These are phyloP conservation scores for Parsonsia alboflavescens DNA, from an alignment of 257 asterid species.

Conservation along the genomic window DNA sequence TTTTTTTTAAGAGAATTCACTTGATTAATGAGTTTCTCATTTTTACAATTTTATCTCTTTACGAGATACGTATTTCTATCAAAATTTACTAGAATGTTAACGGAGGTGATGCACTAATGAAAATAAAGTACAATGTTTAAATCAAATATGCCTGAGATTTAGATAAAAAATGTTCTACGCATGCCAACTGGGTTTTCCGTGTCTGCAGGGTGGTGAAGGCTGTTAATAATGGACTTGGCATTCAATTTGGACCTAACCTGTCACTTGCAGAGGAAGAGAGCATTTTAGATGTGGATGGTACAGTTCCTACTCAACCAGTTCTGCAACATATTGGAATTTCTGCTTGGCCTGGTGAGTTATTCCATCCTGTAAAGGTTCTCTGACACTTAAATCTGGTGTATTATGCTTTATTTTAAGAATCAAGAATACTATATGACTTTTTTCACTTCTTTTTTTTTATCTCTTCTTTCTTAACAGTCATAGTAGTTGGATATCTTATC, in stretches of 20 bases:
- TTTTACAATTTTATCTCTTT: not conserved
- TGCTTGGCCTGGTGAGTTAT: slow-evolving; percentile 88
- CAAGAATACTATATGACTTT: not conserved
- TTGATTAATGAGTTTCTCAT: not conserved
- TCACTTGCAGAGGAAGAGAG: slow-evolving; percentile 79
- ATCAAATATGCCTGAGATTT: not conserved
- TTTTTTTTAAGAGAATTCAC: not conserved
- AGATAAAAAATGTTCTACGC: not conserved
- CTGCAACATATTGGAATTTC: slow-evolving; percentile 86
- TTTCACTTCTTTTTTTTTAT: not conserved
- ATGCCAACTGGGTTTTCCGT: slow-evolving; percentile 19
- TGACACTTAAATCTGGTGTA: not conserved
- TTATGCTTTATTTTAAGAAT: not conserved
- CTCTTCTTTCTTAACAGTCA: not conserved
- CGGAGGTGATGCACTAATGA: not conserved
- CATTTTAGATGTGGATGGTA: slow-evolving; percentile 68
- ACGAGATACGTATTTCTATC: not conserved
- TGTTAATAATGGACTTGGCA: slow-evolving; percentile 52
- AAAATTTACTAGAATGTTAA: not conserved
- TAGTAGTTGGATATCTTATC: not conserved
- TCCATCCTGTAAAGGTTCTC: slow-evolving; percentile 14
- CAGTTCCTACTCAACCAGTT: slow-evolving; percentile 82
- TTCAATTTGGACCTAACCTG: slow-evolving; percentile 58
- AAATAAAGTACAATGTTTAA: not conserved
- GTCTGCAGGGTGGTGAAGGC: slow-evolving; percentile 63